Evolutionary conservation across 768 basidiomycete genomes (phyloP).

Genomic region (Psilocybe tampanensis): DNA sequence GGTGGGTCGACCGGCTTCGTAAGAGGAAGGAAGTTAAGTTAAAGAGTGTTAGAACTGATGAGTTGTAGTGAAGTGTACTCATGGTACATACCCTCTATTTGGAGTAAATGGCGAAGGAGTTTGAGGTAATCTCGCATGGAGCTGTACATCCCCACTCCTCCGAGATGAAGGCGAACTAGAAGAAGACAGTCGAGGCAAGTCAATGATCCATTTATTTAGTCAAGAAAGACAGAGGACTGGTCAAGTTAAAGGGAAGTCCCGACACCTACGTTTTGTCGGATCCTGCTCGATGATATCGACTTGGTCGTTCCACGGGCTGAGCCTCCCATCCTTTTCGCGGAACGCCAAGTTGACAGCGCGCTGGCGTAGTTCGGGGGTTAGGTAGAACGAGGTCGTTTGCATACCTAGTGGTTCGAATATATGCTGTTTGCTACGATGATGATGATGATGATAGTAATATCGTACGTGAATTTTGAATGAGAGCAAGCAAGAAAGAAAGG

Average conservation of each 20-base stretch:
- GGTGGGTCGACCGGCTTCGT: slow-evolving; percentile 21
- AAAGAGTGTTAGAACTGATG: not conserved
- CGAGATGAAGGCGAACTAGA: slow-evolving; percentile 26
- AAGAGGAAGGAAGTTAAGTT: not conserved
- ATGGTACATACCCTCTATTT: slow-evolving; percentile 26
- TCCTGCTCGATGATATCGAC: slow-evolving; percentile 30
- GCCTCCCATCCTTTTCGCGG: slow-evolving; percentile 21
- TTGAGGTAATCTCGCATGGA: slow-evolving; percentile 34
- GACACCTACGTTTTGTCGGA: slow-evolving; percentile 22
- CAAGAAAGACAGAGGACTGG: not conserved
- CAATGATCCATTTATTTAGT: not conserved
- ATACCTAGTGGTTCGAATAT: slow-evolving; percentile 34
- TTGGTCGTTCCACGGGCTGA: slow-evolving; percentile 25
- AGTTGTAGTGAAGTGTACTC: not conserved
- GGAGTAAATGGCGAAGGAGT: slow-evolving; percentile 34
- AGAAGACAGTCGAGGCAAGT: not conserved
- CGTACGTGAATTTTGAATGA: not conserved
- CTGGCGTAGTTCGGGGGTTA: slow-evolving; percentile 27
- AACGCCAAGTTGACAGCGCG: slow-evolving; percentile 23
- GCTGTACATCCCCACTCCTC: slow-evolving; percentile 30
- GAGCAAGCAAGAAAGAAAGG: not conserved
- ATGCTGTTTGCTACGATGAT: slow-evolving; percentile 30
- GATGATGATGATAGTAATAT: not conserved
- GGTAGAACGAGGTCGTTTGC: slow-evolving; percentile 28
- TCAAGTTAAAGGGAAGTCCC: not conserved